Evolutionary conservation across 257 asterid genomes (phyloP).

Genomic region (Gentiana straminea): DNA sequence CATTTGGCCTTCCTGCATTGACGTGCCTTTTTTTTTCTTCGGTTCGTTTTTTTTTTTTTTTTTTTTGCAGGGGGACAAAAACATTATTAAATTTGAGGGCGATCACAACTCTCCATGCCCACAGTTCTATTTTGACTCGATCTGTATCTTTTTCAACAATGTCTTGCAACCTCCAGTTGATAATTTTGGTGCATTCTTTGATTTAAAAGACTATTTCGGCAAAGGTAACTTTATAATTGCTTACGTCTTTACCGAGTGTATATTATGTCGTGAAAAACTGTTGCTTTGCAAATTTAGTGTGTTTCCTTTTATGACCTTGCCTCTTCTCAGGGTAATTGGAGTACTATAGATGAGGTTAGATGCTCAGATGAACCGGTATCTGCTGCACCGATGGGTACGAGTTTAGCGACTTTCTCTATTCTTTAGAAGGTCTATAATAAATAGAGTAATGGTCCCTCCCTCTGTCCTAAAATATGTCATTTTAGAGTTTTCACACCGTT

Average conservation of each 20-base stretch:
- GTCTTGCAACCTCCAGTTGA: slow-evolving; percentile 81
- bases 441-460: too few relatives aligned
- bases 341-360: slow-evolving; percentile 39
- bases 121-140: slow-evolving; percentile 85
- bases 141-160: too few relatives aligned
- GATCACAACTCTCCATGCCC: slow-evolving; percentile 97
- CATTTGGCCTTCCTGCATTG: too few relatives aligned
- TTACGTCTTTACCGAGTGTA: too few relatives aligned
- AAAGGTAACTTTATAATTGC: slow-evolving; percentile 40
- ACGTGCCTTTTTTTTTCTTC: slow-evolving; percentile 72
- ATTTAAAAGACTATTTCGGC: slow-evolving; percentile 40
- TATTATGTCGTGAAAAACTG: too few relatives aligned
- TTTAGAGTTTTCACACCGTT: too few relatives aligned
- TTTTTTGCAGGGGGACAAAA: slow-evolving; percentile 97
- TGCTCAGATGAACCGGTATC: slow-evolving; percentile 33
- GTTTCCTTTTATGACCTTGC: slow-evolving; percentile 4
- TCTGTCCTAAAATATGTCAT: too few relatives aligned
- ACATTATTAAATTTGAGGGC: slow-evolving; percentile 87
- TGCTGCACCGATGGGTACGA: slow-evolving; percentile 37
- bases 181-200: slow-evolving; percentile 47
- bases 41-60: neutral
- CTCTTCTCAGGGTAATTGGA: slow-evolving; percentile 54
- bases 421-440: slow-evolving; percentile 8
- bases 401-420: slow-evolving; percentile 4
- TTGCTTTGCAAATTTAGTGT: too few relatives aligned